A percentile compares a stretch with the other conserved stretches of the same genome.
Conservation (phyloP, 139 green algal genomes). For the Astrephomene gubernaculifera region DNA sequence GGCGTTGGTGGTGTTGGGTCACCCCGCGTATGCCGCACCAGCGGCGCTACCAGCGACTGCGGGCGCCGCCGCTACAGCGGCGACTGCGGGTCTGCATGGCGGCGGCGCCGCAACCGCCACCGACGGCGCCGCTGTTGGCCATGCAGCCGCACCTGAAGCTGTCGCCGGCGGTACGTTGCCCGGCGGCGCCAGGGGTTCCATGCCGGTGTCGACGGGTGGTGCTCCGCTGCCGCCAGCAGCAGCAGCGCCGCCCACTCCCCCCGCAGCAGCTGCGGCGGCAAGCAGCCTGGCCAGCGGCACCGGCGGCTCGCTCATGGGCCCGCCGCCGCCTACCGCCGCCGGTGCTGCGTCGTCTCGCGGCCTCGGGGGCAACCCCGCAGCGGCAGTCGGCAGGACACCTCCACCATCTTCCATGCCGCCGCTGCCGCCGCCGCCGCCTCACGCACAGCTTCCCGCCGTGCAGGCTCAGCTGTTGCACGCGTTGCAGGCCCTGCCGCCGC, state of each 20-base stretch:
- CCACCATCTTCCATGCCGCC: background rate
- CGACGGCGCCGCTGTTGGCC: background rate
- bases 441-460: background rate
- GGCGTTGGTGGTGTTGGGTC: conserved; percentile 23
- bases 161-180: no score
- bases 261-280: background rate
- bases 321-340: background rate
- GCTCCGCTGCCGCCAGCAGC: no score
- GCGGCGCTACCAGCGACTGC: background rate
- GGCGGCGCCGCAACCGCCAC: background rate
- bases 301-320: background rate
- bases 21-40: background rate
- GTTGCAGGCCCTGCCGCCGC: no score
- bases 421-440: background rate
- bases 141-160: no score
- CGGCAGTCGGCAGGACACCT: background rate
- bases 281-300: background rate
- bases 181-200: no score
- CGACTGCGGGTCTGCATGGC: background rate
- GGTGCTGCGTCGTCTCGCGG: background rate
- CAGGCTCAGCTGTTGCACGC: background rate
- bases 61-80: background rate
- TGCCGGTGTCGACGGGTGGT: no score
- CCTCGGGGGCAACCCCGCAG: background rate
- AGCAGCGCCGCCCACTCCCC: background rate